Conservation (phyloP, 2,329 filamentous ascomycete species). For the Xylariaceae sp. region DNA sequence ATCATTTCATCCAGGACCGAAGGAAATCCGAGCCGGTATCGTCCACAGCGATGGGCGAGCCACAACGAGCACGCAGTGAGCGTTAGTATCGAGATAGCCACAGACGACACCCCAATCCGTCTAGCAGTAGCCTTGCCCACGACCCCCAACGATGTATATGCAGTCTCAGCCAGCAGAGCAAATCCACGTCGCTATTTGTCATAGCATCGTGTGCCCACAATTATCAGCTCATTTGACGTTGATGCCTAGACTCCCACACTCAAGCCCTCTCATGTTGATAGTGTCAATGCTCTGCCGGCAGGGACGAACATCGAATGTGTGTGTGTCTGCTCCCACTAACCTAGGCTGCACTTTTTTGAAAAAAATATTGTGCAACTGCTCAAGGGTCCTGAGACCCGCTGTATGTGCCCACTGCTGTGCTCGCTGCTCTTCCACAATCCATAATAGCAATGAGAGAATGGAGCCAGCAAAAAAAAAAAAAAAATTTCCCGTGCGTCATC, state of each 20-base stretch:
- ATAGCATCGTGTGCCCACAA: not conserved
- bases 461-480: constrained; percentile 6
- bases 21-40: constrained; percentile 17
- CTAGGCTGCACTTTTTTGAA: not conserved
- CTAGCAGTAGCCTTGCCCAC: not conserved
- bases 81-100: constrained; percentile 37
- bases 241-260: not conserved
- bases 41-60: constrained; percentile 33
- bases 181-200: constrained; percentile 8
- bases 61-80: constrained; percentile 62
- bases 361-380: not conserved
- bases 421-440: constrained; percentile 39
- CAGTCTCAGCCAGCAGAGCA: constrained; percentile 16
- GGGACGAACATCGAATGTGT: constrained; percentile 7
- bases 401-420: constrained; percentile 51
- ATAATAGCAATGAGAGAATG: constrained; percentile 15
- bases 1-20: constrained; percentile 28
- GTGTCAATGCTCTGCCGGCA: constrained; percentile 17
- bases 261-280: not conserved
- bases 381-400: constrained; percentile 6
- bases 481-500: constrained; percentile 13
- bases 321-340: not conserved
- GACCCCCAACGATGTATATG: constrained; percentile 6
- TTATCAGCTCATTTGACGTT: not conserved
- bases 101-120: no score